Evolutionary conservation across 202 grass and related monocot genomes (phyloP).

Genomic region (Tripidium arundinaceum): DNA sequence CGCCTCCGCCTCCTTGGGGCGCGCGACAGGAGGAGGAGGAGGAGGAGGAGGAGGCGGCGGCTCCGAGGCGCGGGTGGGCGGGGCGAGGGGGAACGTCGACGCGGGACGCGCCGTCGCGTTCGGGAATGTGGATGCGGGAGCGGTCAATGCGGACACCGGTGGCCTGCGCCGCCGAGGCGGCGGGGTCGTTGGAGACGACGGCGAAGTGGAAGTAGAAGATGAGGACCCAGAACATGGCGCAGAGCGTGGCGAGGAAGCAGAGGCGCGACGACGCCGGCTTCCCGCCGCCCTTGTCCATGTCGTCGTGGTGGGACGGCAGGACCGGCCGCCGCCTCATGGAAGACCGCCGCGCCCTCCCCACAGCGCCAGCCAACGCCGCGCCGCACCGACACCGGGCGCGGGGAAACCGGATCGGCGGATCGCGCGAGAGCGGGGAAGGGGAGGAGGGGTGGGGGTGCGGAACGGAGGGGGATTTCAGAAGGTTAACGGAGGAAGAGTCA

Average conservation of each 20-base stretch:
- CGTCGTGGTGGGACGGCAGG: conserved; percentile 43
- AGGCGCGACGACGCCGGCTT: conserved; percentile 64
- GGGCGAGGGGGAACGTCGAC: not conserved
- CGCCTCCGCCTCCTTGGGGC: not conserved
- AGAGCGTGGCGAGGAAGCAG: conserved; percentile 72
- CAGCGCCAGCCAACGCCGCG: not conserved
- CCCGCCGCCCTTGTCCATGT: conserved; percentile 65
- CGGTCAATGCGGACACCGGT: conserved; percentile 23
- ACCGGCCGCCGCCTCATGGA: conserved; percentile 73
- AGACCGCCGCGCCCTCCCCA: not conserved
- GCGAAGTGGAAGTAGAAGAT: conserved; percentile 96
- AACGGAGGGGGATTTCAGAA: conserved; percentile 71
- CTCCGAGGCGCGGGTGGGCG: not conserved
- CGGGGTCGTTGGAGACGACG: conserved; percentile 45
- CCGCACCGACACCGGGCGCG: conserved; percentile 15
- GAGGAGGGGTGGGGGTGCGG: not conserved
- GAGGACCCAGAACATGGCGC: conserved; percentile 87
- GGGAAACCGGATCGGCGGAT: conserved; percentile 33
- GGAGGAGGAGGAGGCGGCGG: not conserved
- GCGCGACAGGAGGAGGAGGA: too few relatives aligned
- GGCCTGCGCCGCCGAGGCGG: not conserved
- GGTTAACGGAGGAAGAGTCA: conserved; percentile 54
- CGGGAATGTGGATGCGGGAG: not conserved
- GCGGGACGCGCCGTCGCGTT: conserved; percentile 4
- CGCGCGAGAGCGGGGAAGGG: not conserved